These are phyloP conservation scores for Russula griseocarnosa DNA, from an alignment of 768 basidiomycete species.

Conservation along the genomic window DNA sequence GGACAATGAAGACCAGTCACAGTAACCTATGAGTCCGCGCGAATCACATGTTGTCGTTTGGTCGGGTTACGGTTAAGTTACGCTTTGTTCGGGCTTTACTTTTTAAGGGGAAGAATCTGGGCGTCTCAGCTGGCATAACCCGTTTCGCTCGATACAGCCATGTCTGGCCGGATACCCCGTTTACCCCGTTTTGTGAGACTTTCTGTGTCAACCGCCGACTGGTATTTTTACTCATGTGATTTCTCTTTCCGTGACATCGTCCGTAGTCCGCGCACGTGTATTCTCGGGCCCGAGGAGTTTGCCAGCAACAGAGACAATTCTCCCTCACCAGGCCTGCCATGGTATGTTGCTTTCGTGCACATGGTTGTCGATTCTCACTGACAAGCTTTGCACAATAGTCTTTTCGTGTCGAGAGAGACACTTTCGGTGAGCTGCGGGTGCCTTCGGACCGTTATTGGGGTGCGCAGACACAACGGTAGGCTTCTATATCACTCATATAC, in stretches of 20 bases:
- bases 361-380: background rate
- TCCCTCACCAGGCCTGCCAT: constrained; percentile 37
- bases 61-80: background rate
- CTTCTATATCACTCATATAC: constrained; percentile 5
- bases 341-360: constrained; percentile 31
- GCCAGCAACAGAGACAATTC: constrained; percentile 31
- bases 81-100: background rate
- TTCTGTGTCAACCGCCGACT: constrained; percentile 9
- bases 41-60: constrained; percentile 21
- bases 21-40: background rate
- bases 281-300: constrained; percentile 1
- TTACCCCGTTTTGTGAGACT: constrained; percentile 22
- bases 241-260: constrained; percentile 10
- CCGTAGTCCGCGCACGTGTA: constrained; percentile 12
- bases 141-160: constrained; percentile 18
- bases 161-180: constrained; percentile 31
- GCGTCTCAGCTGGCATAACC: background rate
- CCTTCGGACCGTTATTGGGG: constrained; percentile 92
- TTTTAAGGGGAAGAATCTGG: background rate
- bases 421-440: constrained; percentile 92
- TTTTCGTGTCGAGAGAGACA: constrained; percentile 81
- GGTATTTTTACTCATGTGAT: constrained; percentile 35
- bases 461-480: constrained; percentile 91
- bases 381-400: constrained; percentile 32
- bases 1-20: background rate